Evolutionary conservation across 148 eudicot species (phyloP), one percentile per base, ranked within the genome.

Genomic region (Mesembryanthemum crystallinum): DNA sequence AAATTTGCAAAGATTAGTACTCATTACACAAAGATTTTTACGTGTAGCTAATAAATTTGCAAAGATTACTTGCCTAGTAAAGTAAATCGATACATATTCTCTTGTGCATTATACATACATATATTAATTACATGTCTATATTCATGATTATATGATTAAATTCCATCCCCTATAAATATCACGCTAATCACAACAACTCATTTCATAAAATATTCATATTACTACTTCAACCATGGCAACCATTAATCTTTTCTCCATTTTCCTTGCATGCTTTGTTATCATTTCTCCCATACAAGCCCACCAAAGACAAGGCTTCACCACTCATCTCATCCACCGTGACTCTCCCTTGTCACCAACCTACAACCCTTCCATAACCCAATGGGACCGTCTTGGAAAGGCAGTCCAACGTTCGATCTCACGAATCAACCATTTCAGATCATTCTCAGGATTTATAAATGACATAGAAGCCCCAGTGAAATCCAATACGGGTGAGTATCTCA

Each of bases 311-410:
- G 80, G 82, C 28, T 81, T 88, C 68, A 79, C 81, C 21, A 74
- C 80, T 9, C 64, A 82, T 69, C 80, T 88, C 71, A 82, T 88
- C 43, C 88, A 85, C 74, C 90, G 87, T 37, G 87, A 85, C 68
- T 83, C 90, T 1, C 82, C 82, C 4, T 43, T 10, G 1, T 87
- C 88, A 25, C 90, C 90, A 0, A 72, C 76, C 14, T 79, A 74
- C 78, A 74, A 73, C 67, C 72, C 87, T 10, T 78, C 83, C 43
- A 32, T 63, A 7, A 51, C 73, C 58, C 39, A 60, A 29, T 81
- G 58, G 24, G 82, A 83, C 24, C 79, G 83, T 3, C 15, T 88
- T 4, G 39, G 74, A 12, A 57, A 76, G 35, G 28, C 85, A 1
- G 2, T 83, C 35, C 78, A 18, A 10, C 83, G 87, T 43, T 88